Evolutionary conservation across 106 monocot species (phyloP), one percentile per base, ranked within the genome.

Genomic region (Acorus gramineus): DNA sequence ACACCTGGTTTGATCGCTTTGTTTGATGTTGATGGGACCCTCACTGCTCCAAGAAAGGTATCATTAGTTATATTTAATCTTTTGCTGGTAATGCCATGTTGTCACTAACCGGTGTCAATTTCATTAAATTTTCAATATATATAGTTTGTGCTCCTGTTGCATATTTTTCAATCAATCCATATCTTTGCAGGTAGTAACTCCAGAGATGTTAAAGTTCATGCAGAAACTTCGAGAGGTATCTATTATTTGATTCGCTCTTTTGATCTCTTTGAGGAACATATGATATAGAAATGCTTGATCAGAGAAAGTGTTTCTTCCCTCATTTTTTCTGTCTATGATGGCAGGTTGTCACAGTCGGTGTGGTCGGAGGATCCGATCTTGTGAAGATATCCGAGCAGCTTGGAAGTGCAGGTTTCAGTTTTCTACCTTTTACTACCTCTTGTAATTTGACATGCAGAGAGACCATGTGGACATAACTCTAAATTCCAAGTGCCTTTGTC

Each of bases 21-120:
- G 75, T 95, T 95, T 55, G 94, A 95, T 64, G 90, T 95, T 28
- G 94, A 94, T 71, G 94, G 89, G n/a, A 94, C 94, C 2, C 89
- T 94, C 66, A 94, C 94, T 10, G 89, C 86, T 59, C 94, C 94
- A 5, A 81, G 94, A 73, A 95, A 94, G 84, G 89, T 94, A 53
- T 47, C 51, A 1, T 28, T 28, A 28, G 28, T 28, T 28, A 28
- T 28, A 28, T 28, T 28, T 28, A 28, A 28, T 28, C 28, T 28
- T 28, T 28, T 28, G 28, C 28, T 28, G 28, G 28, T 28, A 28
- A 28, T 28, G 0, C 28, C 28, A 28, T 28, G 28, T 28, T 28
- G 28, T 28, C 28, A 28, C 28, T 28, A 28, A 28, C 1, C 28
- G 1, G 28, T 28, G 28, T 28, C 28, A 28, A 28, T 28, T 28